A percentile compares a stretch with the other conserved stretches of the same genome.
These are phyloP conservation scores for Saccharomycopsis fibuligera DNA, from an alignment of 805 yeast genomes.

Conservation along the genomic window DNA sequence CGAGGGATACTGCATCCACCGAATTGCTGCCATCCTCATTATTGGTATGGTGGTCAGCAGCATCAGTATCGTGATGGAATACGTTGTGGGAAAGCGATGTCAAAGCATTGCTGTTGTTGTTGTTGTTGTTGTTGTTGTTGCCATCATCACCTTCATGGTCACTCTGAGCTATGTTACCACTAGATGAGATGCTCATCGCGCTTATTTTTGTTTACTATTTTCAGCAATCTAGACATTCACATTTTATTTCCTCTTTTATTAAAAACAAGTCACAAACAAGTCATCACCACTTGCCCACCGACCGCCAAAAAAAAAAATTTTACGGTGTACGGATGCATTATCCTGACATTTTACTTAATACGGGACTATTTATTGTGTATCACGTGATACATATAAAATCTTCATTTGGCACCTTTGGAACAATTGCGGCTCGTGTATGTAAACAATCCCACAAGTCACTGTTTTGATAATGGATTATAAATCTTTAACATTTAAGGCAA, in stretches of 20 bases:
- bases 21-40: neutral
- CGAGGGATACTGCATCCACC: neutral
- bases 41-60: neutral
- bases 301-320: neutral
- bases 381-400: no score
- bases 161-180: neutral
- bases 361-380: no score
- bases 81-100: no score
- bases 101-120: neutral
- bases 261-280: constrained; percentile 5
- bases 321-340: neutral
- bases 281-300: neutral
- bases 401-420: no score
- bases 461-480: no score
- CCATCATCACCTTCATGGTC: neutral
- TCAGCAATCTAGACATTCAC: neutral
- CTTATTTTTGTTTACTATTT: neutral
- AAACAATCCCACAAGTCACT: no score
- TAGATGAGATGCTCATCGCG: constrained; percentile 11
- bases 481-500: no score
- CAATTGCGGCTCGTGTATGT: no score
- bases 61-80: neutral
- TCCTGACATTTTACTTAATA: no score
- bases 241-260: constrained; percentile 3
- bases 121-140: neutral